These are phyloP conservation scores for Effrenium voratum DNA, from an alignment of 73 alveolate species.

Conservation along the genomic window DNA sequence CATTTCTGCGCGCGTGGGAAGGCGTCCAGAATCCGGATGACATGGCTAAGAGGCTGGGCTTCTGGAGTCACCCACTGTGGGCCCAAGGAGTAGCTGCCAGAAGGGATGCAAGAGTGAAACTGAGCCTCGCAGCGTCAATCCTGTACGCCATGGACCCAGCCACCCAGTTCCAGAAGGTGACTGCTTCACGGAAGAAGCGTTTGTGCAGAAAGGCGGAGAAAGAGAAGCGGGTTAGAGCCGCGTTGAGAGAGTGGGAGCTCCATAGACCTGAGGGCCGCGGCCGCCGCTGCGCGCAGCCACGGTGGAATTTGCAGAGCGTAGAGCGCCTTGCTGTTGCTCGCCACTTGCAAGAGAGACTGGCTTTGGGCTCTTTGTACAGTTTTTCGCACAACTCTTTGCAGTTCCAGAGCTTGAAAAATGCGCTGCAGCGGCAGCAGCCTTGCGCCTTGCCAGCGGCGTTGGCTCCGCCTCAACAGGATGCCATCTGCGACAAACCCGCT, in stretches of 20 bases:
- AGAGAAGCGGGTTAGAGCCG: not conserved
- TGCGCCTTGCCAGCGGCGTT: not conserved
- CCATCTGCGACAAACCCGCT: not conserved
- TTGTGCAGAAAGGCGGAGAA: not conserved
- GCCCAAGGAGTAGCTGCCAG: not conserved
- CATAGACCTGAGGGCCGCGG: not conserved
- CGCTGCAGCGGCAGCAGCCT: not conserved
- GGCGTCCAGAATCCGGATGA: not conserved
- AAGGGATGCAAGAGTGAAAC: not conserved
- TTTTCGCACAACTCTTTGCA: not conserved
- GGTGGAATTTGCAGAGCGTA: not conserved
- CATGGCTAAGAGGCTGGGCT: conserved; percentile 10
- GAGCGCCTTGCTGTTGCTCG: not conserved
- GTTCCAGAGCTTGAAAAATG: not conserved
- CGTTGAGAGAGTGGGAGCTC: not conserved
- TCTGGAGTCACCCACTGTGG: not conserved
- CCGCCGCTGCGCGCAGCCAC: not conserved
- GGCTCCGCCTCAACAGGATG: not conserved
- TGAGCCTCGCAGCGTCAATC: not conserved
- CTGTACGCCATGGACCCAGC: not conserved
- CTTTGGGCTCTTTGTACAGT: not conserved
- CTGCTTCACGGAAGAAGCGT: not conserved
- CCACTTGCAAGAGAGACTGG: not conserved
- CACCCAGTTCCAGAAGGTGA: not conserved
- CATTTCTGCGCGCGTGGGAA: not conserved